Evolutionary conservation across 106 monocot genomes (phyloP).

Genomic region (Acorus gramineus): DNA sequence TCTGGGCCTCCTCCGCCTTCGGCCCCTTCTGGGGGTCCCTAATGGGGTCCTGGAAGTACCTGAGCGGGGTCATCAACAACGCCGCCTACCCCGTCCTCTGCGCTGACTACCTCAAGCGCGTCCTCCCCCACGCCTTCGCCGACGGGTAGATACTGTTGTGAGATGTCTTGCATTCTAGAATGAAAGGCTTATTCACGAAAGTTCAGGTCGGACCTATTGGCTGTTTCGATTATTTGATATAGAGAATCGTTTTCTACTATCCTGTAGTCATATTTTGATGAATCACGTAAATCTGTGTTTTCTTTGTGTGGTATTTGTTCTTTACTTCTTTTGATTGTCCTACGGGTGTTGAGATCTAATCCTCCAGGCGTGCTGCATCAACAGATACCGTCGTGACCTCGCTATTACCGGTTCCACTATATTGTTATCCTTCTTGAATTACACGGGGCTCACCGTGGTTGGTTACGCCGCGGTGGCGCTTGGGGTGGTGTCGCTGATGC

Average conservation of each 20-base stretch:
- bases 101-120: conserved; percentile 63
- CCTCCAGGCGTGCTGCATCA: no score
- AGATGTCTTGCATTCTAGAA: no score
- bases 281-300: no score
- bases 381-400: not conserved
- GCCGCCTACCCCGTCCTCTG: conserved; percentile 69
- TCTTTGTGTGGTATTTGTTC: no score
- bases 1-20: conserved; percentile 75
- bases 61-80: conserved; percentile 70
- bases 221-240: no score
- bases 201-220: no score
- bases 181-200: no score
- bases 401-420: conserved; percentile 24
- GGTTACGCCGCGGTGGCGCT: conserved; percentile 58
- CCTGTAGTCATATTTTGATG: no score
- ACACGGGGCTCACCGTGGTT: conserved; percentile 53
- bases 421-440: conserved; percentile 56
- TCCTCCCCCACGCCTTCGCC: conserved; percentile 18
- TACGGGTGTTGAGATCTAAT: no score
- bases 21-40: conserved; percentile 56
- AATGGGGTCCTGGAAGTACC: conserved; percentile 78
- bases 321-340: no score
- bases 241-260: no score
- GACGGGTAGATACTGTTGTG: not conserved
- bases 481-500: conserved; percentile 39